Evolutionary conservation across 495 filamentous ascomycete species (phyloP).

Genomic region (Hyaloscypha finlandica): DNA sequence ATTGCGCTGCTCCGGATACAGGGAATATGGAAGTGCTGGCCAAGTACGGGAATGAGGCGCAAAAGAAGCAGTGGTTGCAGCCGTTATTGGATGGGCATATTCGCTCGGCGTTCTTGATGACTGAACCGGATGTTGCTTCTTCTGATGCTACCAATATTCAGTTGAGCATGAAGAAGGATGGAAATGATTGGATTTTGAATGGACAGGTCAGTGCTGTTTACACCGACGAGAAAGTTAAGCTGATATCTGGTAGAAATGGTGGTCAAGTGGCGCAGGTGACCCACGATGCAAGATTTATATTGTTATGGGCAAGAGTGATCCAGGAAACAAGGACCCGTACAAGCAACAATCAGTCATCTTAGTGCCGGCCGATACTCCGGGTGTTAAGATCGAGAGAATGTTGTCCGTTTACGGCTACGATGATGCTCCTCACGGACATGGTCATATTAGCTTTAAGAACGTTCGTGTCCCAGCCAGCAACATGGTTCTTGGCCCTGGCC

Average conservation of each 20-base stretch:
- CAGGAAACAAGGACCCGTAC: constrained; percentile 72
- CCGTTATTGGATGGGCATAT: constrained; percentile 85
- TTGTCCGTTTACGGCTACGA: constrained; percentile 91
- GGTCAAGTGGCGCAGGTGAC: constrained; percentile 90
- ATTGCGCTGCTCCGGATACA: constrained; percentile 89
- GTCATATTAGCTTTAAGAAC: constrained; percentile 82
- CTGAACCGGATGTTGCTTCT: constrained; percentile 81
- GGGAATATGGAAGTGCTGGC: constrained; percentile 96
- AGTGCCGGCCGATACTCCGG: constrained; percentile 72
- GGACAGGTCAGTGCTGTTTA: constrained; percentile 60
- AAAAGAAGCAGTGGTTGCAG: constrained; percentile 83
- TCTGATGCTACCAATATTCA: constrained; percentile 89
- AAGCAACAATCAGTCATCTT: constrained; percentile 88
- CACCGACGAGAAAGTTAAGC: not conserved
- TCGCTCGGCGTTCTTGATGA: constrained; percentile 91
- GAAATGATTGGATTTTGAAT: constrained; percentile 82
- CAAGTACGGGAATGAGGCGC: constrained; percentile 88
- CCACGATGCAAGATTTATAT: constrained; percentile 88
- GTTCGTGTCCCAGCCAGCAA: constrained; percentile 77
- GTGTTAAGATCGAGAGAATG: constrained; percentile 83
- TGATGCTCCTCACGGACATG: constrained; percentile 92
- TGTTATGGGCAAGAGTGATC: constrained; percentile 85
- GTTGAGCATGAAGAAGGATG: constrained; percentile 75
- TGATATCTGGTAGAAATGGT: constrained; percentile 74
- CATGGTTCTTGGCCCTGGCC: constrained; percentile 84